These are phyloP conservation scores for Knoxia roxburghii DNA, from an alignment of 257 asterid species.

Conservation along the genomic window DNA sequence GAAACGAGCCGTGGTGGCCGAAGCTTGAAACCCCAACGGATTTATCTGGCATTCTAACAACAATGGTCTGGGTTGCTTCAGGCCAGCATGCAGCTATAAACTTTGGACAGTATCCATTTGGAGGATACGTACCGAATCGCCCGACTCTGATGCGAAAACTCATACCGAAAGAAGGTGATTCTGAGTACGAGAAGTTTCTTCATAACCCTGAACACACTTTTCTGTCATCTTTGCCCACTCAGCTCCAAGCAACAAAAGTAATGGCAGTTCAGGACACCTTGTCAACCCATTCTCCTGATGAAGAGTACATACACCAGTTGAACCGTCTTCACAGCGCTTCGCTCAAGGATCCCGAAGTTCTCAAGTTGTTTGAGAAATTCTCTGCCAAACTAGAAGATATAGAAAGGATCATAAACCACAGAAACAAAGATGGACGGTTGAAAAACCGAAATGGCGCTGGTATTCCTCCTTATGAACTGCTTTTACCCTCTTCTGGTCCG, in stretches of 20 bases:
- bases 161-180: slow-evolving; percentile 49
- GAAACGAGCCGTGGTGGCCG: slow-evolving; percentile 91
- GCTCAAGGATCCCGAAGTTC: slow-evolving; percentile 57
- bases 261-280: slow-evolving; percentile 93
- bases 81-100: slow-evolving; percentile 96
- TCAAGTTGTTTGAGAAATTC: slow-evolving; percentile 46
- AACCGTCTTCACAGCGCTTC: slow-evolving; percentile 52
- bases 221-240: slow-evolving; percentile 82
- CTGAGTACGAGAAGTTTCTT: slow-evolving; percentile 57
- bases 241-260: slow-evolving; percentile 87
- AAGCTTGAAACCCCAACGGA: slow-evolving; percentile 60
- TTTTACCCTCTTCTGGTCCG: slow-evolving; percentile 65
- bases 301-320: slow-evolving; percentile 72
- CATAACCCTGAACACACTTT: slow-evolving; percentile 58
- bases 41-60: slow-evolving; percentile 56
- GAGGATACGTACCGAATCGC: slow-evolving; percentile 84
- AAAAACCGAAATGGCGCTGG: slow-evolving; percentile 86
- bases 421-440: slow-evolving; percentile 48
- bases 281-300: slow-evolving; percentile 84
- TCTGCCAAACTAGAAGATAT: slow-evolving; percentile 54
- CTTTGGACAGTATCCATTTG: slow-evolving; percentile 91
- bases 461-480: slow-evolving; percentile 78
- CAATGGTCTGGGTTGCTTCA: slow-evolving; percentile 84
- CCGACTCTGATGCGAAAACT: slow-evolving; percentile 77
- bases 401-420: slow-evolving; percentile 52